Conservation (phyloP, 106 monocot genomes). For the Ottelia alismoides region DNA sequence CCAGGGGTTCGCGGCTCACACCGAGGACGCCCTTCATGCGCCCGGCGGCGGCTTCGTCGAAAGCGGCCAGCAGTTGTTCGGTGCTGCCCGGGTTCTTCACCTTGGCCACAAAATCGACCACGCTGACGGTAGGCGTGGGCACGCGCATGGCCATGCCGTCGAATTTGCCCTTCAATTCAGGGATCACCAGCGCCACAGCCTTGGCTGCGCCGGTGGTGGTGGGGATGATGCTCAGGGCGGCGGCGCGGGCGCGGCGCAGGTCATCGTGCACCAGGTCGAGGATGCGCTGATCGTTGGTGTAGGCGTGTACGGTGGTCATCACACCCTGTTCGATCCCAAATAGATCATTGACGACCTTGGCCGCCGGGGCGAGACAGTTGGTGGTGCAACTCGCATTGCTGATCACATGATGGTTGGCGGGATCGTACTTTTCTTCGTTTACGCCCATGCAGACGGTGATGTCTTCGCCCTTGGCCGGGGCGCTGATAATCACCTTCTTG, state of each 20-base stretch:
- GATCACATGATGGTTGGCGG: no score
- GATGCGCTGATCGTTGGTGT: neutral
- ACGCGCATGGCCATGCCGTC: neutral
- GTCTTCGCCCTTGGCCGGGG: no score
- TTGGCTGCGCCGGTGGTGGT: slow-evolving; percentile 1
- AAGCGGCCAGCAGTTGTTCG: neutral
- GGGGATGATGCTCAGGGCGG: slow-evolving; percentile 2
- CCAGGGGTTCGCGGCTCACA: neutral
- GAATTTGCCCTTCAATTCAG: neutral
- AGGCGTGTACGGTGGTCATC: neutral
- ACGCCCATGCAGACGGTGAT: no score
- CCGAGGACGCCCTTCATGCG: neutral
- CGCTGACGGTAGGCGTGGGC: neutral
- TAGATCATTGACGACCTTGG: no score
- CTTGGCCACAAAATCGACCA: neutral
- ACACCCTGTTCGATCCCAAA: neutral
- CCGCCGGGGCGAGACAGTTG: no score
- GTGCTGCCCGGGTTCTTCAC: neutral
- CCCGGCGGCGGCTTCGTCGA: neutral
- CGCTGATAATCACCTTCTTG: no score
- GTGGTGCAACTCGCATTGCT: no score
- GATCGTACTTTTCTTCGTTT: no score
- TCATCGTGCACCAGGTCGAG: neutral
- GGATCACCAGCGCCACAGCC: neutral
- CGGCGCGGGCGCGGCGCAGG: slow-evolving; percentile 1